These are phyloP conservation scores for Cladophialophora carrionii DNA, from an alignment of 2,329 filamentous ascomycete species.

Conservation along the genomic window DNA sequence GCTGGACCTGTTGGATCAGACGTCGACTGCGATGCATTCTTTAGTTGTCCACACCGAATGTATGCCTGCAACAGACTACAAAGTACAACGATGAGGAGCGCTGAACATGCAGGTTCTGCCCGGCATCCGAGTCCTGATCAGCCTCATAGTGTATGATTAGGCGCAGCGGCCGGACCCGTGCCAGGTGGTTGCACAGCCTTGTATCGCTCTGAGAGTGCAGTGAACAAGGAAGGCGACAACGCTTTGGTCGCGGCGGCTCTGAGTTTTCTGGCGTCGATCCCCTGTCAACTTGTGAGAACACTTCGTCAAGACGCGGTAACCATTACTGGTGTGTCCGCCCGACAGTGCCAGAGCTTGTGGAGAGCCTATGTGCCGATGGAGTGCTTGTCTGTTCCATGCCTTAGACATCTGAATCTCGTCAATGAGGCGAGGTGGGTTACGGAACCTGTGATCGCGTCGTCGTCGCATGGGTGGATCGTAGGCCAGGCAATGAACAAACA, in stretches of 20 bases:
- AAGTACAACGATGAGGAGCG: constrained; percentile 22
- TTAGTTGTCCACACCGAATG: constrained; percentile 22
- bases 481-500: neutral
- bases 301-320: constrained; percentile 16
- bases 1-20: constrained; percentile 12
- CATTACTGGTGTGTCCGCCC: constrained; percentile 21
- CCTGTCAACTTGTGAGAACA: constrained; percentile 18
- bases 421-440: neutral
- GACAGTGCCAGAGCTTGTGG: constrained; percentile 16
- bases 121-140: constrained; percentile 11
- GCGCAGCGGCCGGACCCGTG: constrained; percentile 17
- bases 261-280: constrained; percentile 14
- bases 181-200: constrained; percentile 17
- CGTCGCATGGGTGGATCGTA: neutral
- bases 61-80: neutral
- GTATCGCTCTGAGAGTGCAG: constrained; percentile 11
- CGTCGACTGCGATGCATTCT: constrained; percentile 15
- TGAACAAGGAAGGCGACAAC: constrained; percentile 15
- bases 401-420: neutral
- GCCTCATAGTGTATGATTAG: constrained; percentile 9
- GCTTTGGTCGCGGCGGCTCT: constrained; percentile 22
- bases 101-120: constrained; percentile 22
- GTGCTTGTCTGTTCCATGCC: constrained; percentile 14
- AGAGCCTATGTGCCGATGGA: constrained; percentile 23
- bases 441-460: neutral